phyloP scores from a whole-genome alignment of 2,329 filamentous ascomycete genomes.

The Sarocladium strictum region DNA sequence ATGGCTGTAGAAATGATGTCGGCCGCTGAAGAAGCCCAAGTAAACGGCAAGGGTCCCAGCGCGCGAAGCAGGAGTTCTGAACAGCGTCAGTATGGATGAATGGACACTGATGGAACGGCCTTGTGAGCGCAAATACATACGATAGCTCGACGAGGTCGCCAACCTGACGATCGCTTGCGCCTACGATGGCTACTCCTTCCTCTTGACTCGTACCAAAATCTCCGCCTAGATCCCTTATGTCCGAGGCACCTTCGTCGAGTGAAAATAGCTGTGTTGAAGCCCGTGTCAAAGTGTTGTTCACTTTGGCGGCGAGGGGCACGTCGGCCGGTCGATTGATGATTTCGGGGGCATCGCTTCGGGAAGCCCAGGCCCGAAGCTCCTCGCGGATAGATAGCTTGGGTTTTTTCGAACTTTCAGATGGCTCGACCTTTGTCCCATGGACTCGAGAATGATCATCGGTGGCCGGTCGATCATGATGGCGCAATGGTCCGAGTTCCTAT shows the following conservation, averaged over 20 bases:
- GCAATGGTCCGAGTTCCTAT: neutral
- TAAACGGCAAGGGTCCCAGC: slow-evolving; percentile 46
- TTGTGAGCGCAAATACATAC: slow-evolving; percentile 18
- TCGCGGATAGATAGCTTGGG: slow-evolving; percentile 17
- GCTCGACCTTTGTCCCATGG: neutral
- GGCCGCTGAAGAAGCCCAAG: slow-evolving; percentile 43
- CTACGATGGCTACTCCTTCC: slow-evolving; percentile 19
- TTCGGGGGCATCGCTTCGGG: slow-evolving; percentile 1
- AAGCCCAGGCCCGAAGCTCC: slow-evolving; percentile 17
- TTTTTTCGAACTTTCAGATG: slow-evolving; percentile 11
- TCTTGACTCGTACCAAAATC: slow-evolving; percentile 16
- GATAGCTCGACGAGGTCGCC: slow-evolving; percentile 48
- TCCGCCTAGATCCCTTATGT: neutral
- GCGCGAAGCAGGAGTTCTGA: slow-evolving; percentile 29
- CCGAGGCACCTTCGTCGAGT: slow-evolving; percentile 21
- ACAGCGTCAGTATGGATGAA: slow-evolving; percentile 15
- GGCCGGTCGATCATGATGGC: neutral
- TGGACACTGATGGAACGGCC: neutral
- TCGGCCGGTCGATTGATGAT: neutral
- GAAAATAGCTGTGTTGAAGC: neutral
- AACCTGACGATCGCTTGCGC: slow-evolving; percentile 22
- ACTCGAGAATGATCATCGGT: neutral
- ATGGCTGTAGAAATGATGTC: slow-evolving; percentile 48
- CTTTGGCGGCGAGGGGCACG: neutral
- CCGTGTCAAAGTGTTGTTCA: neutral